Percentiles rank a stretch among this genome's conserved stretches.
phyloP scores from a whole-genome alignment of 371 early-diverging fungal species.

The Lichtheimia hyalospora region DNA sequence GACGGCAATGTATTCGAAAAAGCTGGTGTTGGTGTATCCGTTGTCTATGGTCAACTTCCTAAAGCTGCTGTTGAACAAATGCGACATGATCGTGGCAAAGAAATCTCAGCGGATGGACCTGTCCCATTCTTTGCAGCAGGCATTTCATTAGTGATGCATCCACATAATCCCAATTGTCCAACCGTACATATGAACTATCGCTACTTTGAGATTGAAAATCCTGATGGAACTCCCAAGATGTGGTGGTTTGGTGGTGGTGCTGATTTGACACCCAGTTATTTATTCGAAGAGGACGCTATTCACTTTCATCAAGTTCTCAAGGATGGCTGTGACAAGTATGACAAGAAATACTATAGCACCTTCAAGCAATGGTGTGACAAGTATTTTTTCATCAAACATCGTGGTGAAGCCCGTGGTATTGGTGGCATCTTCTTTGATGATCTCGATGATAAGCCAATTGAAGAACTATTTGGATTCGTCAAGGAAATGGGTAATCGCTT shows the following conservation, averaged over 20 bases:
- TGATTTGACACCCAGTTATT: conserved; percentile 81
- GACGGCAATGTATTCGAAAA: conserved; percentile 93
- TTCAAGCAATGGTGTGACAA: conserved; percentile 88
- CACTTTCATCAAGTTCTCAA: conserved; percentile 82
- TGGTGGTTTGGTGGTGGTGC: conserved; percentile 92
- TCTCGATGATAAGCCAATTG: conserved; percentile 64
- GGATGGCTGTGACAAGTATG: conserved; percentile 75
- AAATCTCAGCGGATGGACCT: conserved; percentile 47
- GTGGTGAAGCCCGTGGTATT: conserved; percentile 79
- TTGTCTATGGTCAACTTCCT: conserved; percentile 77
- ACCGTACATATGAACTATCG: conserved; percentile 97
- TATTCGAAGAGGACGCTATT: conserved; percentile 77
- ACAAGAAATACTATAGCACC: conserved; percentile 64
- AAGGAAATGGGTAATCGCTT: conserved; percentile 73
- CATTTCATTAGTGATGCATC: conserved; percentile 91
- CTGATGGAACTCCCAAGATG: conserved; percentile 59
- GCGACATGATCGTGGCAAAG: conserved; percentile 69
- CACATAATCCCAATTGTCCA: conserved; percentile 93
- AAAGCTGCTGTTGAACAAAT: conserved; percentile 77
- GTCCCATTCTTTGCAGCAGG: conserved; percentile 88
- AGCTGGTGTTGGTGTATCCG: conserved; percentile 90
- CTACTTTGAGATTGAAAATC: conserved; percentile 88
- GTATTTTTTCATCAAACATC: conserved; percentile 79
- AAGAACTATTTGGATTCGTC: conserved; percentile 72
- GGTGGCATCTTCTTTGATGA: conserved; percentile 93